Evolutionary conservation across 768 basidiomycete species (phyloP).

Genomic region (Phaeotremella skinneri): DNA sequence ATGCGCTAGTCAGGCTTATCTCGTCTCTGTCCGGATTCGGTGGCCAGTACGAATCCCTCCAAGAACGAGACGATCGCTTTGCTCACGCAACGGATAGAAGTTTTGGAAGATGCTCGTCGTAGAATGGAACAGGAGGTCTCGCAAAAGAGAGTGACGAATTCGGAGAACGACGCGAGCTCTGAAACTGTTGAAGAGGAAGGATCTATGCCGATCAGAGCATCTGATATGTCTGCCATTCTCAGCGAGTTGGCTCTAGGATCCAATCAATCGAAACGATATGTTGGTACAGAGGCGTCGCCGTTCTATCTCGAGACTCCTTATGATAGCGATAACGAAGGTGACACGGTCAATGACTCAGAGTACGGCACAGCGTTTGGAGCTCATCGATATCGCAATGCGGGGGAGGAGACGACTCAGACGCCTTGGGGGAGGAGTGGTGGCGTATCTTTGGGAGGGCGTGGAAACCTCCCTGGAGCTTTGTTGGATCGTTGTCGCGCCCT

Average conservation of each 20-base stretch:
- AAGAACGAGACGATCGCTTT: constrained; percentile 8
- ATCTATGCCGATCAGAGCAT: not conserved
- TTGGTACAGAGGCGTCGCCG: constrained; percentile 8
- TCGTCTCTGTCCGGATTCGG: constrained; percentile 2
- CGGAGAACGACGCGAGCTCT: not conserved
- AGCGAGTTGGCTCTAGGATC: constrained; percentile 8
- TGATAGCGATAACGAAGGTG: constrained; percentile 1
- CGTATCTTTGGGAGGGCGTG: not conserved
- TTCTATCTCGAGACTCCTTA: constrained; percentile 8
- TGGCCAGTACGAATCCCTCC: constrained; percentile 1
- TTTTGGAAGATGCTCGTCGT: constrained; percentile 1
- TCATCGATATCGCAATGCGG: not conserved
- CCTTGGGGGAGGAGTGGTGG: not conserved
- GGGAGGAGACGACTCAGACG: not conserved
- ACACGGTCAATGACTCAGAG: not conserved
- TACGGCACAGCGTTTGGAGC: not conserved
- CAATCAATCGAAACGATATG: constrained; percentile 1
- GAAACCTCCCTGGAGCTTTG: constrained; percentile 4
- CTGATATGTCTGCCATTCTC: constrained; percentile 10
- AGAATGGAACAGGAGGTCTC: not conserved
- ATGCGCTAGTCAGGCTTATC: not conserved
- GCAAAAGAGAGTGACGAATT: not conserved
- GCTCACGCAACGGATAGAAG: constrained; percentile 3
- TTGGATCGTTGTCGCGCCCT: constrained; percentile 2
- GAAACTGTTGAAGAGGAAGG: not conserved